phyloP scores from a whole-genome alignment of 331 rosid species.

The Saraca asoca region DNA sequence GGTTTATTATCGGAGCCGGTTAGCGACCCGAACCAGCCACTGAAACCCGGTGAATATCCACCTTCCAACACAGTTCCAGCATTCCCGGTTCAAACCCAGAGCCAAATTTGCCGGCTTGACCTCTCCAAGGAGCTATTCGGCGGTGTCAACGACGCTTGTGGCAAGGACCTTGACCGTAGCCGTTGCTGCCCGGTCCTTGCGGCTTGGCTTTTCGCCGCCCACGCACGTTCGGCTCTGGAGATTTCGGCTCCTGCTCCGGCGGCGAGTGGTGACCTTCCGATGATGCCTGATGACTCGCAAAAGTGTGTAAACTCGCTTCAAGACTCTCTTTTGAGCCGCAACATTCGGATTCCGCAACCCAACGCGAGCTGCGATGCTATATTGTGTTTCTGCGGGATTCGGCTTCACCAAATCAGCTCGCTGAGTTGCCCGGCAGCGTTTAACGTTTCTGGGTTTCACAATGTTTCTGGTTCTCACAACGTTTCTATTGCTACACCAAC shows the following conservation, averaged over 20 bases:
- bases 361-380: slow-evolving; percentile 88
- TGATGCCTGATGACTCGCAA: slow-evolving; percentile 98
- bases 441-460: slow-evolving; percentile 54
- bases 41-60: slow-evolving; percentile 55
- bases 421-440: slow-evolving; percentile 83
- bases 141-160: slow-evolving; percentile 88
- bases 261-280: slow-evolving; percentile 57
- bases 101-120: slow-evolving; percentile 75
- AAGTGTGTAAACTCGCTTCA: slow-evolving; percentile 91
- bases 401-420: slow-evolving; percentile 86
- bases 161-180: slow-evolving; percentile 82
- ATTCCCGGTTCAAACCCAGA: slow-evolving; percentile 65
- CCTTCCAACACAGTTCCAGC: slow-evolving; percentile 81
- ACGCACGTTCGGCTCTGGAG: slow-evolving; percentile 76
- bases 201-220: slow-evolving; percentile 97
- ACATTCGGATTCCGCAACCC: slow-evolving; percentile 81
- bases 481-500: slow-evolving; percentile 61
- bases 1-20: slow-evolving; percentile 73
- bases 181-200: slow-evolving; percentile 95
- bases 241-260: slow-evolving; percentile 42
- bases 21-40: slow-evolving; percentile 54
- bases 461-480: slow-evolving; percentile 52
- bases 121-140: slow-evolving; percentile 92
- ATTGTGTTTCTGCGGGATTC: slow-evolving; percentile 87
- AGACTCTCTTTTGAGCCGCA: slow-evolving; percentile 59